A percentile compares a stretch with the other conserved stretches of the same genome.
Conservation (phyloP, 768 basidiomycete genomes). For the Suillus cothurnatus region DNA sequence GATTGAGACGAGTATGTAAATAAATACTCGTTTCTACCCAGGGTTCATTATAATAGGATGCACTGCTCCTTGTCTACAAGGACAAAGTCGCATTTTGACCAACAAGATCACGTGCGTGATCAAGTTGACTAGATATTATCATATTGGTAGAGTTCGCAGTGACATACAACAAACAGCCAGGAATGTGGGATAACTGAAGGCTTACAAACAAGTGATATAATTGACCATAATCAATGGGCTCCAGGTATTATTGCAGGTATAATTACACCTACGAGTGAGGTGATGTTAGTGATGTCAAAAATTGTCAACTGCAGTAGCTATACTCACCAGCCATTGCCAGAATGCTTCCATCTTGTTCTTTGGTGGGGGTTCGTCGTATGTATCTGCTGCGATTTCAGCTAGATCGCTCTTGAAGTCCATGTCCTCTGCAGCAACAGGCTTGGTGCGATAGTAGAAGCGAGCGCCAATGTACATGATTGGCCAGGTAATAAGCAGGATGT, state of each 20-base stretch:
- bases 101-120: not conserved
- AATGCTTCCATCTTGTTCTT: conserved; percentile 66
- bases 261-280: conserved; percentile 7
- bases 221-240: not conserved
- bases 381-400: conserved; percentile 69
- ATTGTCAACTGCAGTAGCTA: not conserved
- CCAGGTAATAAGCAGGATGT: conserved; percentile 72
- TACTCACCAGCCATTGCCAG: conserved; percentile 79
- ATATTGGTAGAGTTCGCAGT: not conserved
- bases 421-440: conserved; percentile 45
- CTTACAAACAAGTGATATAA: not conserved
- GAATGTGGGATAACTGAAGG: not conserved
- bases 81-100: not conserved
- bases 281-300: not conserved
- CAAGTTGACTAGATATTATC: not conserved
- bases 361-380: conserved; percentile 73
- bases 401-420: conserved; percentile 86
- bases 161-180: not conserved
- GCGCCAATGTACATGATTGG: conserved; percentile 70
- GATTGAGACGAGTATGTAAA: not conserved
- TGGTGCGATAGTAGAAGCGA: conserved; percentile 43
- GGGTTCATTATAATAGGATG: too few species aligned
- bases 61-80: not conserved
- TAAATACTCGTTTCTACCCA: not conserved
- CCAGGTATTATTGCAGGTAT: conserved; percentile 1